phyloP scores from a whole-genome alignment of 225 moss, liverwort and hornwort species.

The Pseudisothecium myosuroides region DNA sequence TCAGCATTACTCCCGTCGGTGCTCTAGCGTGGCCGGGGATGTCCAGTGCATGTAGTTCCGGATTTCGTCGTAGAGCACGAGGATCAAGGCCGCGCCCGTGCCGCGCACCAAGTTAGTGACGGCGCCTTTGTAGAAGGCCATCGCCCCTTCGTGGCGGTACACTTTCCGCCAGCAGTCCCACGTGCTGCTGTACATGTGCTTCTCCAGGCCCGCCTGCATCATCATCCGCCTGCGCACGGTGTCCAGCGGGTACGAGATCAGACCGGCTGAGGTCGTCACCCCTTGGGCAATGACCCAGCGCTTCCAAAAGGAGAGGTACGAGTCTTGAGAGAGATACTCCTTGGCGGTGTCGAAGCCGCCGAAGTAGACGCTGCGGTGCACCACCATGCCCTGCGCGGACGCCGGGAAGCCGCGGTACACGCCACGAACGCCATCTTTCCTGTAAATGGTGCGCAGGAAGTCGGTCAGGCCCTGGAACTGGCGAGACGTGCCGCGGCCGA shows the following conservation, averaged over 20 bases:
- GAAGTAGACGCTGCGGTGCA: constrained; percentile 89
- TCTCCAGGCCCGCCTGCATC: constrained; percentile 93
- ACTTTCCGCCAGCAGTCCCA: constrained; percentile 86
- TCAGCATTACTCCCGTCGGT: constrained; percentile 21
- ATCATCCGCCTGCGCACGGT: constrained; percentile 91
- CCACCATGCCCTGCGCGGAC: constrained; percentile 90
- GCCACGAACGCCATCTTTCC: constrained; percentile 80
- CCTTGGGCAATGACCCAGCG: constrained; percentile 80
- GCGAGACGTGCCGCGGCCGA: constrained; percentile 60
- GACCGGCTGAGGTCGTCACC: constrained; percentile 74
- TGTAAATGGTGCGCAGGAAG: constrained; percentile 68
- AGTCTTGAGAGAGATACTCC: constrained; percentile 52
- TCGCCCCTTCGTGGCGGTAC: constrained; percentile 54
- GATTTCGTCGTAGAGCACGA: constrained; percentile 85
- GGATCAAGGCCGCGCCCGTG: constrained; percentile 89
- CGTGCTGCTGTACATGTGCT: constrained; percentile 67
- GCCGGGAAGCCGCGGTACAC: constrained; percentile 96
- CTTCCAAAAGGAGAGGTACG: constrained; percentile 73
- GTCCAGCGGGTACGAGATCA: constrained; percentile 86
- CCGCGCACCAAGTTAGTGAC: constrained; percentile 89
- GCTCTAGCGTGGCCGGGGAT: constrained; percentile 39
- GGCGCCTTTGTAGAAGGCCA: constrained; percentile 86
- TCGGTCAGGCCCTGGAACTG: constrained; percentile 76
- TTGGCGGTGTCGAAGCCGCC: constrained; percentile 96
- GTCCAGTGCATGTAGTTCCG: constrained; percentile 78